Evolutionary conservation across 371 early-diverging fungal species (phyloP).

Genomic region (Mortierella polycephala): DNA sequence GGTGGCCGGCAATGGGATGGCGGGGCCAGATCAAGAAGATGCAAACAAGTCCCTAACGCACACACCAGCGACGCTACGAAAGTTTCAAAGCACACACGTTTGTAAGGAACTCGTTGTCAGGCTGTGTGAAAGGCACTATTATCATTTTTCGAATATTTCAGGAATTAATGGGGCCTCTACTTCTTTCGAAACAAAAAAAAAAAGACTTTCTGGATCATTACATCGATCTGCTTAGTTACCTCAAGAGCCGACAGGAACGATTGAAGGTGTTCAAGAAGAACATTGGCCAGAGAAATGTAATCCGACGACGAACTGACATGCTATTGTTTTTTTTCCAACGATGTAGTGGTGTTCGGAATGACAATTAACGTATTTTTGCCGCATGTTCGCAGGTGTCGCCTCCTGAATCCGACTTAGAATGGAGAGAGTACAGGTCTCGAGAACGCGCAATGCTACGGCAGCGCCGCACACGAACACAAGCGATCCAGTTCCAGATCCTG

Average conservation of each 20-base stretch:
- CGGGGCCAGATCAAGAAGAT: background rate
- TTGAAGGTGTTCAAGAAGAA: conserved; percentile 64
- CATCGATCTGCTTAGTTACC: conserved; percentile 76
- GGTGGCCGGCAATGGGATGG: background rate
- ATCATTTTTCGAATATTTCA: background rate
- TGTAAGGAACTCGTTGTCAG: conserved; percentile 18
- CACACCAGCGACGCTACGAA: conserved; percentile 28
- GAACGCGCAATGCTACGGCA: conserved; percentile 70
- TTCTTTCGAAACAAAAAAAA: background rate
- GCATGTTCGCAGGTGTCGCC: conserved; percentile 18
- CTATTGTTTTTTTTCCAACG: background rate
- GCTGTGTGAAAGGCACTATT: background rate
- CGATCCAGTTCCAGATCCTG: conserved; percentile 75
- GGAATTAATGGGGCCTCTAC: too few species aligned
- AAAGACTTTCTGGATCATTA: conserved; percentile 83
- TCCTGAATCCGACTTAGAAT: conserved; percentile 60
- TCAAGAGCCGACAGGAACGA: conserved; percentile 70
- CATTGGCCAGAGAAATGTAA: conserved; percentile 36
- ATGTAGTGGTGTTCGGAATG: background rate
- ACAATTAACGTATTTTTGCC: too few species aligned
- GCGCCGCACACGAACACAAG: conserved; percentile 70
- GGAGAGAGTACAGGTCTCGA: conserved; percentile 61
- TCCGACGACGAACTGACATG: background rate
- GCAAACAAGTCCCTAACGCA: background rate
- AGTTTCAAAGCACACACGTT: conserved; percentile 40